Evolutionary conservation across 2,329 filamentous ascomycete species (phyloP), one percentile per base, ranked within the genome.

Genomic region (Purpureocillium takamizusanense): DNA sequence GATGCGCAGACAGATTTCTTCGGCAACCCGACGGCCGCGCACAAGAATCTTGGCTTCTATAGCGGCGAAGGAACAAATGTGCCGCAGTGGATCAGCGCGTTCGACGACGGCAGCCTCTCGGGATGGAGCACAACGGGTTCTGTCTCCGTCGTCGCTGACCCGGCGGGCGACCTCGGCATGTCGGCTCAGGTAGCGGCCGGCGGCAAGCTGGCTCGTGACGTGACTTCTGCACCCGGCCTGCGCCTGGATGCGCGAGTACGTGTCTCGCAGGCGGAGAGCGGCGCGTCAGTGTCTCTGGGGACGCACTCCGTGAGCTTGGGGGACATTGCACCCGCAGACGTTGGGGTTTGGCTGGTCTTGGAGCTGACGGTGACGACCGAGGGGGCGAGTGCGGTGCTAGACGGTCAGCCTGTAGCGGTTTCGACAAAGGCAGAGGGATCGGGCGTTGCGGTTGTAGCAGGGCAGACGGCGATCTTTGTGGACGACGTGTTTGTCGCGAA

Each of bases 41-140:
- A 37, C 11, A 27, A 17, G n/a, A 37, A 31, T 27, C 23, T 31
- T 6, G 36, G 36, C 23, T 37, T 37, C 18, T 37, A 37, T 25
- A 37, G 28, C 36, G 36, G 36, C 36, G 4, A 4, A 5, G 28
- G 15, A 7, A 31, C 28, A 7, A 14, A 31, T 5, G 14, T 10
- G 28, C 36, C 36, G 13, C 36, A 37, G 28, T 31, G 23, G 23
- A 31, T 31, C 18, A 31, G 25, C 36, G 13, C 10, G 4, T 37
- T 37, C 25, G 36, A 37, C 18, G n/a, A 37, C 12, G 23, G 25
- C 11, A 30, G 11, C 15, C n/a, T 29, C 21, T 16, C 11, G 8
- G 25, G 25, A 13, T 37, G 23, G 25, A 18, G 11, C 23, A 21
- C 32, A 7, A 13, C 23, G 7, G 23, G 25, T 6, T 18, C 12